Conservation (phyloP, 345 rosid species). For the Streptanthus diversifolius region DNA sequence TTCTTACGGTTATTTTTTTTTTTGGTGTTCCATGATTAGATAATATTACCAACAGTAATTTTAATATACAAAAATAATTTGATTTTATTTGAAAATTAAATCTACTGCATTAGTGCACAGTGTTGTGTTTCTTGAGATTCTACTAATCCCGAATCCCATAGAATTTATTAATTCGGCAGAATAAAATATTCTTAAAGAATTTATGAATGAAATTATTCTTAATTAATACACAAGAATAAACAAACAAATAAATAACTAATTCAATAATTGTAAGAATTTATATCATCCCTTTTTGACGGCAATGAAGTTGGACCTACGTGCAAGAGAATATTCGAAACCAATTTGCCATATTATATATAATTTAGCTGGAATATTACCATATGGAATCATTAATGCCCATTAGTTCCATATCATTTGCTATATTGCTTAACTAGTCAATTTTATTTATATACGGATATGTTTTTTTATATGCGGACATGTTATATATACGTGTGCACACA, state of each 20-base stretch:
- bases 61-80: too few species aligned
- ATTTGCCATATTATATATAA: neutral
- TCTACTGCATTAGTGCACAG: too few species aligned
- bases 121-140: neutral
- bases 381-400: slow-evolving; percentile 7
- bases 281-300: neutral
- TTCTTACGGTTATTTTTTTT: too few species aligned
- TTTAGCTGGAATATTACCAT: slow-evolving; percentile 2
- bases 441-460: too few species aligned
- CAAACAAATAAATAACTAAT: neutral
- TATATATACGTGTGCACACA: too few species aligned
- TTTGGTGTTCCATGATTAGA: too few species aligned
- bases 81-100: too few species aligned
- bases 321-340: neutral
- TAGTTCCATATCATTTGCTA: too few species aligned
- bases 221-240: neutral
- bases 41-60: too few species aligned
- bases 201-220: neutral
- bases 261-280: neutral
- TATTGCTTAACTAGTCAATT: too few species aligned
- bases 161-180: neutral
- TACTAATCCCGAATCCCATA: neutral
- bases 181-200: neutral
- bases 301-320: slow-evolving; percentile 19
- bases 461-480: too few species aligned